Conservation (phyloP, 2,329 filamentous ascomycete species). For the Trichoderma oligosporum region DNA sequence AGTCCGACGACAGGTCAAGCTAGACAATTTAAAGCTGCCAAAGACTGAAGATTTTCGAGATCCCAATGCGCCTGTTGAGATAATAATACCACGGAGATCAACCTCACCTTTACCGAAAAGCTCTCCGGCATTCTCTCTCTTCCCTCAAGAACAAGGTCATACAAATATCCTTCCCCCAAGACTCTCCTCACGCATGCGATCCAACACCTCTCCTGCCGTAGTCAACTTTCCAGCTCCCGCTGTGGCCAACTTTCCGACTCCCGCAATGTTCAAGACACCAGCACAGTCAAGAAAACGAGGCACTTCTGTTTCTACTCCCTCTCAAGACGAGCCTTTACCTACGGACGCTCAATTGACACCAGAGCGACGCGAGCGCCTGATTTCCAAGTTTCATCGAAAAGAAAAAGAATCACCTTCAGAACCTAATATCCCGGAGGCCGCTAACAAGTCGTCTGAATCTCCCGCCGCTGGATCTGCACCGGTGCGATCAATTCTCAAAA, state of each 20-base stretch:
- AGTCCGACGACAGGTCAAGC: conserved; percentile 55
- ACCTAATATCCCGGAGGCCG: background rate
- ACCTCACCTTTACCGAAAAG: conserved; percentile 45
- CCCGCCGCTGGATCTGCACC: background rate
- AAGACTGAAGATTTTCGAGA: conserved; percentile 27
- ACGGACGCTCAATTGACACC: background rate
- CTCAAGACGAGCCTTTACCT: background rate
- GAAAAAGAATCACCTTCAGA: conserved; percentile 5
- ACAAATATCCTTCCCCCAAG: conserved; percentile 28
- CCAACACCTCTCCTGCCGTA: conserved; percentile 53
- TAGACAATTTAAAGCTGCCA: conserved; percentile 52
- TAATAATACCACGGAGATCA: conserved; percentile 39
- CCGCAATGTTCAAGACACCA: background rate
- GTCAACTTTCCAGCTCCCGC: conserved; percentile 11
- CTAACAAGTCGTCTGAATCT: background rate
- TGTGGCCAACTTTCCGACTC: conserved; percentile 5
- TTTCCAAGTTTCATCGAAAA: conserved; percentile 23
- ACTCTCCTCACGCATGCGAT: conserved; percentile 43
- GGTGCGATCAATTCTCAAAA: conserved; percentile 11
- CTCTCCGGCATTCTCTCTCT: conserved; percentile 46
- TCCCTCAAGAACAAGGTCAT: conserved; percentile 35
- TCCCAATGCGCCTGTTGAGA: conserved; percentile 31
- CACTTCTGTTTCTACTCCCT: conserved; percentile 14
- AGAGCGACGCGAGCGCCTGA: conserved; percentile 17
- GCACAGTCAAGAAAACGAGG: background rate